Conservation (phyloP, 805 yeast genomes). For the Zygotorulaspora sp. region DNA sequence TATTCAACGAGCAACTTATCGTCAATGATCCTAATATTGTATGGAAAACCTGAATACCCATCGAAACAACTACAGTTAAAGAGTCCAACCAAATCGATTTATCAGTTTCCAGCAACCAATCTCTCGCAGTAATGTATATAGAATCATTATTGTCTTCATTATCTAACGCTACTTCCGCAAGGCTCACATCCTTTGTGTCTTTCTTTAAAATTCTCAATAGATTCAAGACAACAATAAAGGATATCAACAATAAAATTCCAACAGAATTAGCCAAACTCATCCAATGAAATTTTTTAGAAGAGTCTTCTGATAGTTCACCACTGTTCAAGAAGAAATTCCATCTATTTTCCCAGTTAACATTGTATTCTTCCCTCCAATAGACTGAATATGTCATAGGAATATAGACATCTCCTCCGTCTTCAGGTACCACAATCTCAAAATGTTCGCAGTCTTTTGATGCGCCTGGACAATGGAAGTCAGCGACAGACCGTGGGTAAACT, state of each 20-base stretch:
- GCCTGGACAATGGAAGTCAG: constrained; percentile 68
- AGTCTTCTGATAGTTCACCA: constrained; percentile 38
- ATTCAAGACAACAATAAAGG: constrained; percentile 60
- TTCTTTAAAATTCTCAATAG: constrained; percentile 38
- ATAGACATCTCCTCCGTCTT: constrained; percentile 35
- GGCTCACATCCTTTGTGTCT: constrained; percentile 21
- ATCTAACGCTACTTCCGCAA: constrained; percentile 14
- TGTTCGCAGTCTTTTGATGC: constrained; percentile 56
- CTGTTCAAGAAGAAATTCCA: constrained; percentile 68
- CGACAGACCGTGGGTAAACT: constrained; percentile 79
- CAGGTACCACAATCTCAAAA: constrained; percentile 46
- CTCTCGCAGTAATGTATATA: constrained; percentile 47
- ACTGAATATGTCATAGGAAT: constrained; percentile 83
- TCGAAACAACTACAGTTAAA: constrained; percentile 56
- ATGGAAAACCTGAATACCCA: constrained; percentile 70
- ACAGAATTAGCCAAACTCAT: constrained; percentile 67
- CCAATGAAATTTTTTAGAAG: constrained; percentile 64
- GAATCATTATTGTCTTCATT: constrained; percentile 28
- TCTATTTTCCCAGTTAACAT: constrained; percentile 59
- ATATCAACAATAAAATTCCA: constrained; percentile 55
- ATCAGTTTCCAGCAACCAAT: constrained; percentile 40
- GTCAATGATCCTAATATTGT: constrained; percentile 58
- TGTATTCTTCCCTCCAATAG: constrained; percentile 78
- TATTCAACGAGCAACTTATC: constrained; percentile 52
- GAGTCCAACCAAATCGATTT: constrained; percentile 28